Evolutionary conservation across 441 rosid species (phyloP).

Genomic region (Erysimum cheiri): DNA sequence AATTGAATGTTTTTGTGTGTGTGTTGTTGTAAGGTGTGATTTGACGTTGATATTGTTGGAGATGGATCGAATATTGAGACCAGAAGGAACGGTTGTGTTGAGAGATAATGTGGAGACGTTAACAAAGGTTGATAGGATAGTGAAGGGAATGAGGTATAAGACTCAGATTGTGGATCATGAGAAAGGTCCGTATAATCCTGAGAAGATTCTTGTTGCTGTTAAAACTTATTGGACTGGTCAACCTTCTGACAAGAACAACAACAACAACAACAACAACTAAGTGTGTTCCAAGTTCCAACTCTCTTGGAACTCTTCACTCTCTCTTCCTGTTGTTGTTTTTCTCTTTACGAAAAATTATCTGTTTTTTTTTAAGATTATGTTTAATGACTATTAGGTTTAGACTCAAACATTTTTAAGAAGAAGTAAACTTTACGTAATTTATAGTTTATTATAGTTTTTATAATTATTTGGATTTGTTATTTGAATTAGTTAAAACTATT

Average conservation of each 20-base stretch:
- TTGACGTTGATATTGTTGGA: constrained; percentile 78
- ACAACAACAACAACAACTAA: constrained; percentile 19
- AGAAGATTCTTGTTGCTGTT: constrained; percentile 85
- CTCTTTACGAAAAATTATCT: background rate
- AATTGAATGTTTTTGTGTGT: no score
- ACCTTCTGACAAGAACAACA: constrained; percentile 30
- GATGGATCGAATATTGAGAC: constrained; percentile 95
- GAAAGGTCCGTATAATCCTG: constrained; percentile 93
- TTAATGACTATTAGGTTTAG: constrained; percentile 33
- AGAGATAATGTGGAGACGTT: constrained; percentile 83
- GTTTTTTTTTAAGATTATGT: background rate
- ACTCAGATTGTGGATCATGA: constrained; percentile 87
- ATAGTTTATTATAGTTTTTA: background rate
- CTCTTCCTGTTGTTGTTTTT: background rate
- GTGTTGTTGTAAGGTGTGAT: constrained; percentile 65
- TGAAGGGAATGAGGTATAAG: constrained; percentile 86
- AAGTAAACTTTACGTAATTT: constrained; percentile 5
- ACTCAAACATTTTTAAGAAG: constrained; percentile 1
- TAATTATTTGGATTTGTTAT: background rate
- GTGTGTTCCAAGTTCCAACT: constrained; percentile 22
- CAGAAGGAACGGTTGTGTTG: constrained; percentile 90
- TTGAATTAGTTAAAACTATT: background rate
- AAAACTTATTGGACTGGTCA: constrained; percentile 88
- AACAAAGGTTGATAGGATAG: constrained; percentile 69
- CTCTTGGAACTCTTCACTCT: background rate